Evolutionary conservation across 1,284 basidiomycete species (phyloP), one percentile per base, ranked within the genome.

Genomic region (Hypsizygus ulmarius): DNA sequence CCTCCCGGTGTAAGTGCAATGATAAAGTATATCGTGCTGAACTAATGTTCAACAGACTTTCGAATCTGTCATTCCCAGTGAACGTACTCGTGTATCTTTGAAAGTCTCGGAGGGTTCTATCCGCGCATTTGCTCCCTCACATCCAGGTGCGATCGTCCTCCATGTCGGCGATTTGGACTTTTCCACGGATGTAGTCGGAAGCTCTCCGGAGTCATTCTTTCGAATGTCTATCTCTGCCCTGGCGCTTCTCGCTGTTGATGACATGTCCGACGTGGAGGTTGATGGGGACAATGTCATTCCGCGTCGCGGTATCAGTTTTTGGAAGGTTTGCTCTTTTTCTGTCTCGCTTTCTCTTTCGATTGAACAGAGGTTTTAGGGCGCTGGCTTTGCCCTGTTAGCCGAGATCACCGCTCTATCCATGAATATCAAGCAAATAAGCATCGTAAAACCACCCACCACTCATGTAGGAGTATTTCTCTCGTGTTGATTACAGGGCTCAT

Each of bases 31-130:
- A 19, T 16, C 49, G 38, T 12, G 42, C 42, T 33, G 30, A 32
- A 45, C 28, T 25, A 28, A 42, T 25, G 42, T 39, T 36, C 15
- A 12, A 11, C 39, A 93, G 83, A 88, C 90, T 0, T 98, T 99
- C 62, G 94, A 97, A 63, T 81, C 93, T 38, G 93, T 97, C 10
- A 83, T 93, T 15, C 96, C 96, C 0, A 94, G 82, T 52, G 95
- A 98, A 63, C 72, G 90, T 27, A 97, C 93, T 1, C 72, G 75
- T 4, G 69, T 98, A 21, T 70, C 73, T 5, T 51, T 94, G 14
- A 78, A 75, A 45, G 56, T 93, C n/a, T 55, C 72, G n/a, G 85
- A 93, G 56, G 79, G 81, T 5, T 89, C 90, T 0, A 58, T 89
- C 16, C 81, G 83, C 41, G 53, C 80, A 1, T 70, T 80, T n/a